Base-by-base conservation (phyloP, 352 stramenopile genomes). In the Phytophthora tubulina region DNA sequence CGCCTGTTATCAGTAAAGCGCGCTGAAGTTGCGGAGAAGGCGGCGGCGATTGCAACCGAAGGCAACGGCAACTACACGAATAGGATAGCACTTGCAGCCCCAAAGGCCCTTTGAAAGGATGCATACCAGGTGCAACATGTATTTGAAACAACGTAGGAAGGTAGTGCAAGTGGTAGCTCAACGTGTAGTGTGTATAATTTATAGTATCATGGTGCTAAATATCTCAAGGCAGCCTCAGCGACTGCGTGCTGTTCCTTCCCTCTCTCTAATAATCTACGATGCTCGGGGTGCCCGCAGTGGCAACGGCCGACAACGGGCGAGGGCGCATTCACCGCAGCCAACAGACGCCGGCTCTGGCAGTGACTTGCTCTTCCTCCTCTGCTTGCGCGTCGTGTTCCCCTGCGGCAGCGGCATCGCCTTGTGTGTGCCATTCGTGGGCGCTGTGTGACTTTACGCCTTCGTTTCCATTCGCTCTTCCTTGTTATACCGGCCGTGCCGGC, bases 201-300 rank as follows among this genome's bases (percentile, higher is more conserved):
- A 76, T 76, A 27, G 21, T 27, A 66, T 70, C 44, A 62, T 76
- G 36, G 63, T 70, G 55, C 63, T 76, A 76, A 76, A 76, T 76
- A 76, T 73, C 56, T 60, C 63, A 55, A 63, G 48, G 62, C 49
- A 61, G 53, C 41, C 31, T 35, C 17, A 3, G 42, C 58, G 59
- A 67, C 67, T 44, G 45, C 50, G 49, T 27, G 42, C 62, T 66
- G 30, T 17, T 41, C 50, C 31, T 56, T 46, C 10, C 53, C 36
- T 46, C 17, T 32, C 51, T 75, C 55, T 71, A 67, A 63, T 63
- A 67, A 67, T 59, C 41, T 46, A 62, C 46, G 53, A 67, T 55
- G 67, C 53, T 54, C 45, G 52, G 32, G 51, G 35, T 41, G 32
- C 15, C 55, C 42, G 39, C 14, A 15, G n/a, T 27, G 27, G 35